Percentiles rank a stretch among this genome's conserved stretches.
phyloP scores from a whole-genome alignment of 2,329 filamentous ascomycete genomes.

The Aureobasidium pullulans region DNA sequence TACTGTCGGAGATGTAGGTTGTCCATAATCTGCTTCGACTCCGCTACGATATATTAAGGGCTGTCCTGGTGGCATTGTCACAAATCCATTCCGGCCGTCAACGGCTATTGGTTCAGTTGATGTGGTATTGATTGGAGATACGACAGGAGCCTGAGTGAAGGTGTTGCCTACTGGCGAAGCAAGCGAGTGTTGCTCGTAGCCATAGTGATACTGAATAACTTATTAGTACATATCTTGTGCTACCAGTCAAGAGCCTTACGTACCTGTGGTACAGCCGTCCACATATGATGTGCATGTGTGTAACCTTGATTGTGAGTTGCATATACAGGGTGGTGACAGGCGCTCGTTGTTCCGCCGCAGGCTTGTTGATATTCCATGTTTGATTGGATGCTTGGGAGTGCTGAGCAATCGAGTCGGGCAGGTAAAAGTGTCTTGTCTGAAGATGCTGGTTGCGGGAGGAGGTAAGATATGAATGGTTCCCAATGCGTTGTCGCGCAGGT shows the following conservation, averaged over 20 bases:
- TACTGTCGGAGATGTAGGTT: background rate
- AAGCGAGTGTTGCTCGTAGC: background rate
- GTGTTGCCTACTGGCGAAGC: background rate
- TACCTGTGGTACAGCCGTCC: conserved; percentile 1
- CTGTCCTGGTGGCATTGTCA: background rate
- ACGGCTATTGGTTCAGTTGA: background rate
- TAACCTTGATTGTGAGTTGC: conserved; percentile 1
- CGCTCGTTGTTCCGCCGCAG: background rate
- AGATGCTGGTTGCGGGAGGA: background rate
- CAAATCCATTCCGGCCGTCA: background rate
- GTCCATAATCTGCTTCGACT: background rate
- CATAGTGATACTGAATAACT: background rate
- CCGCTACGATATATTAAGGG: background rate
- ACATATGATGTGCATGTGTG: background rate
- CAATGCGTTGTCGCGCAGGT: background rate
- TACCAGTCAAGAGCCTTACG: background rate
- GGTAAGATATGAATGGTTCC: background rate
- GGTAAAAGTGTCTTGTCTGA: background rate
- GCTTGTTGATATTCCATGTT: conserved; percentile 1
- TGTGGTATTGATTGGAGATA: background rate
- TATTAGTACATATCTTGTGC: background rate
- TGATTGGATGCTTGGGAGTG: background rate
- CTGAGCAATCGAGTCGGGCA: background rate
- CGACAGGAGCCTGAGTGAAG: background rate
- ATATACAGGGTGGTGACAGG: background rate